Base-by-base conservation (phyloP, 73 alveolate genomes). In the Urostyla sp. region DNA sequence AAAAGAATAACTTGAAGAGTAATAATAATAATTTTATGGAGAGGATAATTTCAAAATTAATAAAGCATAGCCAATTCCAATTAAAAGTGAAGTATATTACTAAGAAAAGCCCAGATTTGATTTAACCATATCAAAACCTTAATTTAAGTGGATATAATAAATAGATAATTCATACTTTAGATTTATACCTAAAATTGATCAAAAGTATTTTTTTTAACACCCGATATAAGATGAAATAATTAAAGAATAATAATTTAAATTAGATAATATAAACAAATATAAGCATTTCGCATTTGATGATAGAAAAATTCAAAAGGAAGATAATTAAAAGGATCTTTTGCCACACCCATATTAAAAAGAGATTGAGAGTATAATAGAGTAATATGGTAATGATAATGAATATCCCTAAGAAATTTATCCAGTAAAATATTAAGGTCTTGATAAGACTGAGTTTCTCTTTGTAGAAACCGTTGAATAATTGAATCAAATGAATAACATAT, bases 101-200 rank as follows among this genome's bases (percentile, higher is more conserved):
- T 60, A 76, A 50, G 89, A 73, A 28, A 83, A 79, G 75, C 88
- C 88, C 48, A 92, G 78, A 46, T 82, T 90, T 24, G 85, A 84
- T 55, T 69, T 84, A 32, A 53, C 89, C 21, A 38, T 83, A 57
- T 38, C 67, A 38, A 69, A 85, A 60, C 96, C 91, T 20, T 80
- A 92, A 78, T 75, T 80, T 23, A 78, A 51, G 26, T 87, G 80
- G 80, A 88, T 80, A 67, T 67, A 85, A 3, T 28, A 49, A 49
- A 80, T 93, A 20, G 98, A 93, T 75, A 93, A 93, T 77, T 79
- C 94, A 53, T 93, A 90, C 83, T 59, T 75, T 45, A 95, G 95
- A n/a, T 93, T 93, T 58, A 81, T 93, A 16, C 96, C 98, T 2
- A 59, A 66, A 37, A 58, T 93, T 23, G 26, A 57, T 0, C 81